Conservation (phyloP, 768 basidiomycete genomes). For the Atractiella rhizophila region DNA sequence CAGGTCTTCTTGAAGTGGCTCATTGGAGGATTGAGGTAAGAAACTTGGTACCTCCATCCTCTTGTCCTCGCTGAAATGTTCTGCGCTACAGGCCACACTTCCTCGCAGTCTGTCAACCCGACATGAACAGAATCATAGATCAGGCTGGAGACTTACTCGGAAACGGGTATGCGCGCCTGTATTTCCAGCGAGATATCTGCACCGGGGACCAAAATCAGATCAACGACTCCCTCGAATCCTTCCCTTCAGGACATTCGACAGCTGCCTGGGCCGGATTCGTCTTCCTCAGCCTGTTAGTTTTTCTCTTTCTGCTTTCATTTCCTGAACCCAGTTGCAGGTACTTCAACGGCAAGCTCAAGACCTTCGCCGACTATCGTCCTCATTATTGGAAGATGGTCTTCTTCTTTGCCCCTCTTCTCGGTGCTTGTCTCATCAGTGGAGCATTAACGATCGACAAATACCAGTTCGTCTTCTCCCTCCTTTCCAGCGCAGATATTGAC, state of each 20-base stretch:
- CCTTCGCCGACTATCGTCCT: constrained; percentile 35
- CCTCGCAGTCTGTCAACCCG: constrained; percentile 31
- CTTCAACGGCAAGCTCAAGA: constrained; percentile 33
- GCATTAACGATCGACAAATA: constrained; percentile 33
- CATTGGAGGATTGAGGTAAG: neutral
- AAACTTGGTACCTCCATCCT: constrained; percentile 6
- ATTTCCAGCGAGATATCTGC: constrained; percentile 33
- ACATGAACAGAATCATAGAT: constrained; percentile 19
- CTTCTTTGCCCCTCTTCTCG: constrained; percentile 31
- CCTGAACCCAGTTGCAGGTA: constrained; percentile 2
- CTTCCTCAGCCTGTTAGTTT: constrained; percentile 25
- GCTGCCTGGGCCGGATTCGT: constrained; percentile 35
- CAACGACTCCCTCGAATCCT: constrained; percentile 33
- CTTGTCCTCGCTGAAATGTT: constrained; percentile 17
- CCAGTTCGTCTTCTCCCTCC: neutral
- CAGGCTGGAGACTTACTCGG: constrained; percentile 23
- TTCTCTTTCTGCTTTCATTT: neutral
- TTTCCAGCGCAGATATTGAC: neutral
- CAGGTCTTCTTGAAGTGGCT: constrained; percentile 16
- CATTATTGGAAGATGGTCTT: constrained; percentile 41
- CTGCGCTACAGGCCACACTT: constrained; percentile 33
- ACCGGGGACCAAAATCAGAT: constrained; percentile 34
- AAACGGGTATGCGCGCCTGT: constrained; percentile 27
- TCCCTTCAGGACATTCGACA: constrained; percentile 36
- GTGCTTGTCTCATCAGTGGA: constrained; percentile 33